phyloP scores from a whole-genome alignment of 2,329 filamentous ascomycete species.

The Cadophora luteo-olivacea region DNA sequence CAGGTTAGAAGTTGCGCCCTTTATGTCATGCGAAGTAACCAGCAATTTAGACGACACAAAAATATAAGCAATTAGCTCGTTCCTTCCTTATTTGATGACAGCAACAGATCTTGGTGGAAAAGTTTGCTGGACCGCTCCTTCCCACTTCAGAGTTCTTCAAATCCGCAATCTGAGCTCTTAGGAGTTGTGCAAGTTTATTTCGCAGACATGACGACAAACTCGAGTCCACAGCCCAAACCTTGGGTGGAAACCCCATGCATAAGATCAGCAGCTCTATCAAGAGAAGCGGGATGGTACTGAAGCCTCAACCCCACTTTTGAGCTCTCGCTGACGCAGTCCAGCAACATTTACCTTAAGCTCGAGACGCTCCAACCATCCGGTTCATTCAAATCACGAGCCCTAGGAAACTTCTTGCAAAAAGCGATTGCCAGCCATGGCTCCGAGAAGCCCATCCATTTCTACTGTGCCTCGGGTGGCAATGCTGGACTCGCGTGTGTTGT shows the following conservation, averaged over 20 bases:
- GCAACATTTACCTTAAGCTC: conserved; percentile 80
- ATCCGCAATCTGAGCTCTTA: not conserved
- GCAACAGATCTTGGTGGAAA: not conserved
- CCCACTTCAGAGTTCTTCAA: not conserved
- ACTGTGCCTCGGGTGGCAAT: conserved; percentile 82
- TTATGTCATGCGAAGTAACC: not conserved
- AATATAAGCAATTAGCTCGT: not conserved
- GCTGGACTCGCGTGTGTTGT: conserved; percentile 85
- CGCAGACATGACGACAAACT: conserved; percentile 14
- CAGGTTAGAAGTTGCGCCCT: not conserved
- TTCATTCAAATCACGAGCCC: conserved; percentile 84
- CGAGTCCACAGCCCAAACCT: conserved; percentile 27
- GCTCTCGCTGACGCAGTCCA: conserved; percentile 21
- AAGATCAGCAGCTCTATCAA: conserved; percentile 38
- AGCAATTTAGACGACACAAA: not conserved
- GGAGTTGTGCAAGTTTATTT: too few relatives aligned
- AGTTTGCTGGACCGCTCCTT: not conserved
- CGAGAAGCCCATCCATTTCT: conserved; percentile 65
- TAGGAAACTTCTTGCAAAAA: conserved; percentile 73
- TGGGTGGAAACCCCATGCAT: conserved; percentile 41
- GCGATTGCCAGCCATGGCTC: conserved; percentile 42
- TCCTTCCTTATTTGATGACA: not conserved
- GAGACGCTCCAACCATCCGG: conserved; percentile 85
- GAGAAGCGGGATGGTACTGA: conserved; percentile 41
- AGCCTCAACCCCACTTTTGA: conserved; percentile 10